Evolutionary conservation across 1,284 basidiomycete species (phyloP), one percentile per base, ranked within the genome.

Genomic region (Earliella scabrosa): DNA sequence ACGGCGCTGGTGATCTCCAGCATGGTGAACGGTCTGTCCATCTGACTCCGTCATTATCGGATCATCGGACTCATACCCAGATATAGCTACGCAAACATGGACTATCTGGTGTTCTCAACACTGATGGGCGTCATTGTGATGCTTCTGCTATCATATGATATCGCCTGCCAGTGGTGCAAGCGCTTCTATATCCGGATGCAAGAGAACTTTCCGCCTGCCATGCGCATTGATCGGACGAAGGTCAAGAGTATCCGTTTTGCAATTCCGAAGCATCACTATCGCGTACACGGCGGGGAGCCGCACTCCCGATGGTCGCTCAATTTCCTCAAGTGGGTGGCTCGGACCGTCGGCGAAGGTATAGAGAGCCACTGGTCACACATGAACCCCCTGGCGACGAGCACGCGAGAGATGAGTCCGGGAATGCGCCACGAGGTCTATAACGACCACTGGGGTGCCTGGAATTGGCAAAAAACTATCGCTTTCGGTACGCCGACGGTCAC

Each of bases 31-130:
- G 65, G 75, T 74, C 53, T 10, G 64, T 10, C 32, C 32, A n/a
- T n/a, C n/a, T n/a, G n/a, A n/a, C n/a, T n/a, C n/a, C n/a, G n/a
- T n/a, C n/a, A n/a, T n/a, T n/a, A n/a, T n/a, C n/a, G n/a, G n/a
- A n/a, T n/a, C n/a, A n/a, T 34, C 11, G 32, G n/a, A 10, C 46
- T 4, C 1, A 9, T 29, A 9, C 10, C n/a, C 46, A 63, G 63
- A 45, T 73, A 72, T 45, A n/a, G n/a, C n/a, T n/a, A n/a, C n/a
- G 62, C 61, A 10, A 77, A 77, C 50, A 73, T 77, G 61, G 75
- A 78, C 54, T 77, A 71, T 44, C 29, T 75, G 1, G 60, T 75
- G 13, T 60, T 66, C 16, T 52, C 58, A 1, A 66, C 64, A 8
- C 45, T 73, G 6, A 8, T 44, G 1, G 58, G 56, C 9, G 44